These are phyloP conservation scores for Jackrogersella multiformis DNA, from an alignment of 495 filamentous ascomycete species.

Conservation along the genomic window DNA sequence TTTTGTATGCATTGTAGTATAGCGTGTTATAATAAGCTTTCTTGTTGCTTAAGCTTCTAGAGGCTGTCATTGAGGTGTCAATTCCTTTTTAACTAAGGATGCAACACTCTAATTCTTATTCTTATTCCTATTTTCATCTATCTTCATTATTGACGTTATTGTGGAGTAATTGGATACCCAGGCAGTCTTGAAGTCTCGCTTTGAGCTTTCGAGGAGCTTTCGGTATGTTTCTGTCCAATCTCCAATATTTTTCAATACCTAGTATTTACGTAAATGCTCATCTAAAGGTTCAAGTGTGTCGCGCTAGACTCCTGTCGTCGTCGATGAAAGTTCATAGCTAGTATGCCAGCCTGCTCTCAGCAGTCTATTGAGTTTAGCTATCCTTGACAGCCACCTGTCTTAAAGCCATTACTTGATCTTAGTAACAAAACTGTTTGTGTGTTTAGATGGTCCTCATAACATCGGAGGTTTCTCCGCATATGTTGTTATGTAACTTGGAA, in stretches of 20 bases:
- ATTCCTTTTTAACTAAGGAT: too few species aligned
- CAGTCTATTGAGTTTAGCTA: neutral
- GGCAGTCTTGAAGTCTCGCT: too few species aligned
- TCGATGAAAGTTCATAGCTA: neutral
- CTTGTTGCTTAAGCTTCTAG: neutral
- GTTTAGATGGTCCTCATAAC: neutral
- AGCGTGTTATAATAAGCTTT: conserved; percentile 18
- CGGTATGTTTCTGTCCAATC: too few species aligned
- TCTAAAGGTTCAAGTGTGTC: neutral
- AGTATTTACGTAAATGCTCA: too few species aligned
- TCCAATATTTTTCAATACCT: too few species aligned
- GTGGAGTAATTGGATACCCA: too few species aligned
- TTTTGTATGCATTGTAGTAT: conserved; percentile 10
- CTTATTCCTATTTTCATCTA: too few species aligned
- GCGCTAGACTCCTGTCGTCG: neutral
- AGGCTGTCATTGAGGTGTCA: neutral
- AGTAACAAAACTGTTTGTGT: neutral
- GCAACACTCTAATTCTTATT: too few species aligned
- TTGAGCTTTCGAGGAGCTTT: too few species aligned
- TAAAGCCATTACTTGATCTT: neutral
- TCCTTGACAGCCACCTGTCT: neutral
- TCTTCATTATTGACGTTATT: too few species aligned
- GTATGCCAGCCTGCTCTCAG: too few species aligned
- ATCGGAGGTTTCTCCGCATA: conserved; percentile 16
- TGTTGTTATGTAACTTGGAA: too few species aligned